Evolutionary conservation across 2,329 filamentous ascomycete genomes (phyloP).

Genomic region (Exophiala mesophila): DNA sequence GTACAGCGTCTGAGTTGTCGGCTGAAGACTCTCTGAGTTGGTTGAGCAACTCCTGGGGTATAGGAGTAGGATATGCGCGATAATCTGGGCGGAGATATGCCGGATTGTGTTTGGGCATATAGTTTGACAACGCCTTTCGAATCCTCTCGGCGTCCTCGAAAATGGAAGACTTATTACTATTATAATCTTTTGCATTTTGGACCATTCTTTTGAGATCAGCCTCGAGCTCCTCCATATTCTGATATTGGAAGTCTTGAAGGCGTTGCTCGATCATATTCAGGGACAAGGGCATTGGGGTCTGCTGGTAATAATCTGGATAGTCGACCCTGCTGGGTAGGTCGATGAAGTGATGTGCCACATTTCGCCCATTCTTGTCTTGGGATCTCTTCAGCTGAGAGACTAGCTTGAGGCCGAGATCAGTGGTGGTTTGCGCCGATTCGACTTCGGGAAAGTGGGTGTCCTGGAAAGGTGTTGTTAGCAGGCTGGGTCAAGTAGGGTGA

Average conservation of each 20-base stretch:
- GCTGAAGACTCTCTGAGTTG: conserved; percentile 12
- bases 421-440: conserved; percentile 65
- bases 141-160: conserved; percentile 84
- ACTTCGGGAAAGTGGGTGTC: conserved; percentile 27
- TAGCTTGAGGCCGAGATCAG: conserved; percentile 66
- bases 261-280: conserved; percentile 71
- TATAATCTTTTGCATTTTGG: conserved; percentile 79
- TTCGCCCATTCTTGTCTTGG: conserved; percentile 74
- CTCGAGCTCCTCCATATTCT: conserved; percentile 68
- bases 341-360: conserved; percentile 71
- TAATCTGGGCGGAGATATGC: conserved; percentile 69
- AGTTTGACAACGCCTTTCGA: conserved; percentile 79
- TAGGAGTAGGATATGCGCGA: conserved; percentile 66
- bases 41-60: conserved; percentile 52
- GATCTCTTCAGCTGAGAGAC: conserved; percentile 70
- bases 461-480: conserved; percentile 16
- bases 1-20: conserved; percentile 11
- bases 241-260: conserved; percentile 63
- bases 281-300: conserved; percentile 72
- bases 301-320: conserved; percentile 67
- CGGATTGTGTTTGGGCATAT: conserved; percentile 81
- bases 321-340: conserved; percentile 56
- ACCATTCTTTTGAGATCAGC: conserved; percentile 85
- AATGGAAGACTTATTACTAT: conserved; percentile 64
- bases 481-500: neutral